Evolutionary conservation across 2,329 filamentous ascomycete species (phyloP), one percentile per base, ranked within the genome.

Genomic region (Arthrinium puccinioides): DNA sequence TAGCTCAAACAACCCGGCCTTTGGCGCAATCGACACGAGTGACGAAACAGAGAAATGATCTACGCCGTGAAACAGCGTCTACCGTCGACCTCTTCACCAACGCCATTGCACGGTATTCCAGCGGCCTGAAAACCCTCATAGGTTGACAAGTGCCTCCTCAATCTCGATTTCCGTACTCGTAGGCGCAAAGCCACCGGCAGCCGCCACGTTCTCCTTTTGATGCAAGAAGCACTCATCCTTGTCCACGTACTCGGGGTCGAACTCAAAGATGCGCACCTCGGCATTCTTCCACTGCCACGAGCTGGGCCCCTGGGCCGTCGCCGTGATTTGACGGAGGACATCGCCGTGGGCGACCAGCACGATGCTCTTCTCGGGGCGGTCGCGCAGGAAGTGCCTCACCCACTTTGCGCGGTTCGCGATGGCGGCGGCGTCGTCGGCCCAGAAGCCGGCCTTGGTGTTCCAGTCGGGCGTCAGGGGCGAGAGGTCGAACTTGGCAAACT

Each of bases 261-360:
- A 51, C 39, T 45, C 42, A 25, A 47, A 50, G 31, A 50, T 41
- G 32, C 46, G 39, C 32, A 42, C 47, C 37, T 53, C 45, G 19
- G 47, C 43, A 21, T 54, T 52, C 33, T 38, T 42, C 47, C 49
- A 51, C 11, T 26, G 36, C 31, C 43, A 43, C 6, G 11, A 3
- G 20, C 44, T 48, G 4, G 32, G 23, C 14, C 37, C 33, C 9
- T n/a, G 9, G 19, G 44, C 42, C 13, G 32, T 19, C n/a, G 33
- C 32, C 27, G 47, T 50, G 40, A 52, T 48, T n/a, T 38, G 27
- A 10, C 49, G 33, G 18, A 52, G 34, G 27, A 57, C 46, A 35
- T 49, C 51, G 14, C 55, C 55, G 27, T 59, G 56, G 14, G 51
- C 40, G 6, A 57, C 52, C 7, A 51, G 48, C 27, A 57, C 54